A percentile compares a stretch with the other conserved stretches of the same genome.
These are phyloP conservation scores for Trametes pubescens DNA, from an alignment of 1,284 basidiomycete species.

Conservation along the genomic window DNA sequence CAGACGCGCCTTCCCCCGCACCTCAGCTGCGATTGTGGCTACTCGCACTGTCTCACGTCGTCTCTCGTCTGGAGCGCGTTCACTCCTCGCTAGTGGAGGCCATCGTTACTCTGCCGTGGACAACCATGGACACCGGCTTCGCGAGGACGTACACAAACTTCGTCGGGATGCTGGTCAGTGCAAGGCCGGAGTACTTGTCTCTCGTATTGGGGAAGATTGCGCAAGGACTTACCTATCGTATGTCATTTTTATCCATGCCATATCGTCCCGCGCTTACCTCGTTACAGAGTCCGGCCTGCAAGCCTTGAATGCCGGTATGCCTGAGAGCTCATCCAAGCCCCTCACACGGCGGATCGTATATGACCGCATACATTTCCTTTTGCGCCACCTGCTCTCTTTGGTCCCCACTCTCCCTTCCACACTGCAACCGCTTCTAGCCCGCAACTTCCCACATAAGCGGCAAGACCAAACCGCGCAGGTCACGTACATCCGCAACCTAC, in stretches of 20 bases:
- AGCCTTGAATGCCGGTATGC: slow-evolving; percentile 60
- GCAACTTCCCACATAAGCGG: slow-evolving; percentile 93
- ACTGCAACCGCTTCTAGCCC: slow-evolving; percentile 85
- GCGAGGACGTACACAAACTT: slow-evolving; percentile 90
- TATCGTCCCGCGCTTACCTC: slow-evolving; percentile 22
- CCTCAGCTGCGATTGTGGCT: slow-evolving; percentile 78
- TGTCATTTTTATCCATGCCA: slow-evolving; percentile 44
- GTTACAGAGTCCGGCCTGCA: slow-evolving; percentile 73
- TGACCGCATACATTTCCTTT: slow-evolving; percentile 86
- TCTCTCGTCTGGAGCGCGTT: slow-evolving; percentile 80
- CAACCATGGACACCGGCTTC: slow-evolving; percentile 83
- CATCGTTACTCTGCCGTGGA: slow-evolving; percentile 92
- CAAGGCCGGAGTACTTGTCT: slow-evolving; percentile 92
- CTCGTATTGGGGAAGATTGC: slow-evolving; percentile 85
- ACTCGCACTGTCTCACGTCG: slow-evolving; percentile 78
- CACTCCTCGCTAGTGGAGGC: slow-evolving; percentile 90
- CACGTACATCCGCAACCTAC: slow-evolving; percentile 92
- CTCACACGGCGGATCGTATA: slow-evolving; percentile 88
- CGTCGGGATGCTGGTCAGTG: slow-evolving; percentile 91
- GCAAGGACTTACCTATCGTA: slow-evolving; percentile 89
- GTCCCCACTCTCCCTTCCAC: slow-evolving; percentile 91
- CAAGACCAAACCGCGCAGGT: slow-evolving; percentile 84
- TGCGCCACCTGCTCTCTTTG: slow-evolving; percentile 86
- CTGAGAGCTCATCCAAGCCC: slow-evolving; percentile 71
- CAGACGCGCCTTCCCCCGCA: slow-evolving; percentile 51